These are phyloP conservation scores for Coemansia sp. DNA, from an alignment of 371 early-diverging fungal genomes.

Conservation along the genomic window DNA sequence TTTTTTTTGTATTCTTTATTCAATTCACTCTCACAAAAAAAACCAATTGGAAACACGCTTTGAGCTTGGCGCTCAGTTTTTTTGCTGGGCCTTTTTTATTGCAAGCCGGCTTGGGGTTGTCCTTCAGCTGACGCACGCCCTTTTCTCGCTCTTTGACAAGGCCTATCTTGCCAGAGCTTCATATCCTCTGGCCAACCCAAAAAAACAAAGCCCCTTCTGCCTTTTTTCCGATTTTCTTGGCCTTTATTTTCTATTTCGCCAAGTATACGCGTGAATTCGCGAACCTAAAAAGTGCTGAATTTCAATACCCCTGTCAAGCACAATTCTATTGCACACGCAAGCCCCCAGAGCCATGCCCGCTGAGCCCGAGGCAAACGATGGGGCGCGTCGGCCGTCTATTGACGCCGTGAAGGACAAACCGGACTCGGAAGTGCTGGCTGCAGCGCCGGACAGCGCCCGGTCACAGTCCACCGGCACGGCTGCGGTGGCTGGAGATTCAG, in stretches of 20 bases:
- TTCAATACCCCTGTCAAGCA: neutral
- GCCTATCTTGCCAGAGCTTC: no score
- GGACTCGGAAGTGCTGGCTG: neutral
- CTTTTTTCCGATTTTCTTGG: neutral
- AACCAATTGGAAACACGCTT: no score
- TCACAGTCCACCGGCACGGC: neutral
- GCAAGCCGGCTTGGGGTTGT: no score
- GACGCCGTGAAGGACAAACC: neutral
- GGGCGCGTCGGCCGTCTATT: neutral
- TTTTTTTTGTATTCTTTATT: slow-evolving; percentile 1
- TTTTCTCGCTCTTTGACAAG: neutral
- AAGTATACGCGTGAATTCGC: neutral
- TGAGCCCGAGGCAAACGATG: neutral
- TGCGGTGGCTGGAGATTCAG: neutral
- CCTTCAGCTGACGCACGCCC: neutral
- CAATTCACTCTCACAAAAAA: neutral
- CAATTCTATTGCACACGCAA: neutral
- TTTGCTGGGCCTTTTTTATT: no score
- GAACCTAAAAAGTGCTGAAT: neutral
- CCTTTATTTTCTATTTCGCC: neutral
- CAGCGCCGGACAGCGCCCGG: neutral
- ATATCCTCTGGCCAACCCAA: no score
- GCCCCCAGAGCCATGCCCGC: neutral
- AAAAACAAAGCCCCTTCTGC: neutral
- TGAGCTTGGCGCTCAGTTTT: no score